Evolutionary conservation across 1,284 basidiomycete genomes (phyloP), one percentile per base, ranked within the genome.

Genomic region (Phellopilus nigrolimitatus): DNA sequence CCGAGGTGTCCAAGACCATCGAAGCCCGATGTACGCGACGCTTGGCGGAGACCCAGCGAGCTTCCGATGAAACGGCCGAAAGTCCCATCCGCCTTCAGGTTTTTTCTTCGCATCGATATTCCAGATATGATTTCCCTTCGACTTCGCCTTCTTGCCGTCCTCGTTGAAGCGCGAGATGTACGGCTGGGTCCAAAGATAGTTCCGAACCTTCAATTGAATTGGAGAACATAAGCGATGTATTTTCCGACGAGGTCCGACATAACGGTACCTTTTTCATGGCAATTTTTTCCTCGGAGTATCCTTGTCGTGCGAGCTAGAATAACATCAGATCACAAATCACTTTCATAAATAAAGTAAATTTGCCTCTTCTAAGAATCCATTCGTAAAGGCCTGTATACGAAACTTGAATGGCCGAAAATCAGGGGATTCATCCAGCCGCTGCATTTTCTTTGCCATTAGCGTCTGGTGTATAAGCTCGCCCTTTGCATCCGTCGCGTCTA

Each of bases 331-430:
- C 37, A 50, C 47, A 58, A 60, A 51, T 47, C 42, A 54, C 51
- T 39, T 43, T 34, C 12, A 28, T 41, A 48, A 52, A 48, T 30
- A 51, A 22, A 24, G 8, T 49, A 48, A 57, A 45, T 54, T 62
- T 63, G 90, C 87, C 74, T 95, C 90, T 66, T 97, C 93, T 61
- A 95, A 76, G 66, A 99, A 99, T 0, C 90, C 91, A 61, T 95
- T 93, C 10, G 95, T 98, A 70, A 99, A 99, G 0, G 97, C 95
- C 66, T 95, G 92, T 61, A 99, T 99, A 49, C 97, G 84, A 72
- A 99, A 99, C 69, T 98, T 98, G 84, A 99, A 99, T 15, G 97
- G 95, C 24, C 95, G 82, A 70, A 95, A 99, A 69, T 98, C 95
- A 41, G 87, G 84, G 41, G 91, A 94, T 71, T 98, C 95, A 66